A percentile compares a stretch with the other conserved stretches of the same genome.
Evolutionary conservation across 148 eudicot genomes (phyloP).

Genomic region (Gaultheria prostrata): DNA sequence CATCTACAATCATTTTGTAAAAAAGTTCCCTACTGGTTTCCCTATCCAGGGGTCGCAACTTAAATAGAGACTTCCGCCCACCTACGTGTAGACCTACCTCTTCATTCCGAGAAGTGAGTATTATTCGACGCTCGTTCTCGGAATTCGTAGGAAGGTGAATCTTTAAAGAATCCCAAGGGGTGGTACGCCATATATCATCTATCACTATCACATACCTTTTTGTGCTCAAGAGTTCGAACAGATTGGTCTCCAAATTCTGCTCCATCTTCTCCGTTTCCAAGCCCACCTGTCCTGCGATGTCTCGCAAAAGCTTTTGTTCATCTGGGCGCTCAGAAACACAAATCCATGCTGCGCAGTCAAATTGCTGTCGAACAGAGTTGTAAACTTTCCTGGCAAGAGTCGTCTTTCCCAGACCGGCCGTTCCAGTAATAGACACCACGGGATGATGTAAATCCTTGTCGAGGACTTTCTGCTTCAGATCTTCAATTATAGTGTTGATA

Average conservation of each 20-base stretch:
- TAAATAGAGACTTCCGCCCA: too few species aligned
- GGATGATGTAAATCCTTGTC: not conserved
- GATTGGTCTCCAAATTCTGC: not conserved
- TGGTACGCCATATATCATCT: not conserved
- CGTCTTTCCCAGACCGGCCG: not conserved
- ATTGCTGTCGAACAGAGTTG: not conserved
- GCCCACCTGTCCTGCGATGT: not conserved
- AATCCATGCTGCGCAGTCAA: not conserved
- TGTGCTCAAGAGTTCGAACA: not conserved
- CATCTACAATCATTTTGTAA: too few species aligned
- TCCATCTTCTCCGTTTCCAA: not conserved
- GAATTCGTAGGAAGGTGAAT: not conserved
- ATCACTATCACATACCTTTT: not conserved
- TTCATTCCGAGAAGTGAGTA: too few species aligned
- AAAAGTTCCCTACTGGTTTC: too few species aligned
- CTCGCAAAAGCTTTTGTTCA: not conserved
- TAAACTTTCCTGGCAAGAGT: not conserved
- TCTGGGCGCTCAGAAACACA: not conserved
- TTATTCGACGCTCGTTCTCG: too few species aligned
- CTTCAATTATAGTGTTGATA: not conserved
- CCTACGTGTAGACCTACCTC: too few species aligned
- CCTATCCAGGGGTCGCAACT: too few species aligned
- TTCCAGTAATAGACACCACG: not conserved
- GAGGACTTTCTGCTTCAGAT: not conserved
- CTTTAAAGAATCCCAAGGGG: not conserved